Conservation (phyloP, 345 rosid species). For the Angophora floribunda region DNA sequence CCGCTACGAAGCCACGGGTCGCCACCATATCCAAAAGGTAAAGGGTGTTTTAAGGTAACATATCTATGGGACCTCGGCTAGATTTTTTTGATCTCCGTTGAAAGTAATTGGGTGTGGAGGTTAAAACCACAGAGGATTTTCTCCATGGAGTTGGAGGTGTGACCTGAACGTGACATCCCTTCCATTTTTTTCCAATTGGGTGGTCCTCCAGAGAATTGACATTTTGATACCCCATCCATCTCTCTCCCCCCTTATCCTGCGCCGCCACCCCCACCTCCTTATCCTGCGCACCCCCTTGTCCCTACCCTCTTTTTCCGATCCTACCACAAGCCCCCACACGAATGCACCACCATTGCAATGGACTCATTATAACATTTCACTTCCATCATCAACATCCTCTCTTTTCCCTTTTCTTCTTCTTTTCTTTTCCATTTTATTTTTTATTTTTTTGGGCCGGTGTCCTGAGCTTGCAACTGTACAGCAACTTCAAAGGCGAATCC, state of each 20-base stretch:
- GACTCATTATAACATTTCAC: background rate
- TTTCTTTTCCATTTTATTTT: too few relatives aligned
- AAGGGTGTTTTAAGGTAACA: background rate
- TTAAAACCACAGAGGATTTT: background rate
- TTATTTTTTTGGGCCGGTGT: background rate
- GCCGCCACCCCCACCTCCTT: conserved; percentile 21
- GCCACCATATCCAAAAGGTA: background rate
- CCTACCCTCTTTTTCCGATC: background rate
- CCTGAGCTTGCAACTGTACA: background rate
- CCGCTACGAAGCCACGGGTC: background rate
- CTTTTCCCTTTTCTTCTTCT: background rate
- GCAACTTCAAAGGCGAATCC: background rate
- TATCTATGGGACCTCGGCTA: background rate
- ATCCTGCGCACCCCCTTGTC: conserved; percentile 24
- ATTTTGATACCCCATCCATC: conserved; percentile 12
- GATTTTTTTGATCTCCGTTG: background rate
- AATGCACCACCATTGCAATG: background rate
- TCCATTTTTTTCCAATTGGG: background rate
- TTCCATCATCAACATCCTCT: background rate
- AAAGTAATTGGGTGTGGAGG: background rate
- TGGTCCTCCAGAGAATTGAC: conserved; percentile 30
- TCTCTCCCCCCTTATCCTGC: conserved; percentile 25
- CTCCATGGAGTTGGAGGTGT: background rate
- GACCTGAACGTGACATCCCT: conserved; percentile 6
- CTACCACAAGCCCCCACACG: background rate